These are phyloP conservation scores for Acer campestre DNA, from an alignment of 345 rosid genomes.

Conservation along the genomic window DNA sequence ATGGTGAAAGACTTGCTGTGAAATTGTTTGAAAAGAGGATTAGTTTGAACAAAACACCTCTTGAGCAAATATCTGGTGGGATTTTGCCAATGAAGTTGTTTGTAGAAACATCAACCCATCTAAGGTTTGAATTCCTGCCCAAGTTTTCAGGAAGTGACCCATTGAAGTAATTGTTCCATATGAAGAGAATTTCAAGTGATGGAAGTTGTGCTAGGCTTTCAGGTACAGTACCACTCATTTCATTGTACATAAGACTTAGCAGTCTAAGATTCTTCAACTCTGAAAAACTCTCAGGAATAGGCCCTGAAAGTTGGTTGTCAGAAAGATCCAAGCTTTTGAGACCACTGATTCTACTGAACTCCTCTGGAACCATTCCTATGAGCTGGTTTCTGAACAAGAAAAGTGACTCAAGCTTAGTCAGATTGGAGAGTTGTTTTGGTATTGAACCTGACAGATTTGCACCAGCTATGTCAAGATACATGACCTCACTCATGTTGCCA, in stretches of 20 bases:
- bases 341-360: conserved; percentile 53
- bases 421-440: conserved; percentile 71
- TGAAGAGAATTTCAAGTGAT: conserved; percentile 69
- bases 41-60: conserved; percentile 67
- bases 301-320: conserved; percentile 72
- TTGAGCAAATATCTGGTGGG: conserved; percentile 78
- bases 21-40: conserved; percentile 83
- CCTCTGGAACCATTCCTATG: conserved; percentile 66
- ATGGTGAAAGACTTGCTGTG: conserved; percentile 59
- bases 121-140: conserved; percentile 74
- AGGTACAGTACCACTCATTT: conserved; percentile 82
- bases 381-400: conserved; percentile 86
- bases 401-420: conserved; percentile 78
- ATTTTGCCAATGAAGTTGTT: conserved; percentile 73
- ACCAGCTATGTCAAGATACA: conserved; percentile 85
- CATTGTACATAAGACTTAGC: conserved; percentile 84
- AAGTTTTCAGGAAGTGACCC: conserved; percentile 79
- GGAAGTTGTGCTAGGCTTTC: conserved; percentile 74
- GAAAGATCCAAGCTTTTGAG: conserved; percentile 85
- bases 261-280: conserved; percentile 71
- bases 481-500: conserved; percentile 76
- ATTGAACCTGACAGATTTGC: conserved; percentile 78
- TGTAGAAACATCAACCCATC: conserved; percentile 89
- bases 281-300: conserved; percentile 74
- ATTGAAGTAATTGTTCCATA: conserved; percentile 85